Evolutionary conservation across 768 basidiomycete genomes (phyloP).

Genomic region (Boletus barrowsii): DNA sequence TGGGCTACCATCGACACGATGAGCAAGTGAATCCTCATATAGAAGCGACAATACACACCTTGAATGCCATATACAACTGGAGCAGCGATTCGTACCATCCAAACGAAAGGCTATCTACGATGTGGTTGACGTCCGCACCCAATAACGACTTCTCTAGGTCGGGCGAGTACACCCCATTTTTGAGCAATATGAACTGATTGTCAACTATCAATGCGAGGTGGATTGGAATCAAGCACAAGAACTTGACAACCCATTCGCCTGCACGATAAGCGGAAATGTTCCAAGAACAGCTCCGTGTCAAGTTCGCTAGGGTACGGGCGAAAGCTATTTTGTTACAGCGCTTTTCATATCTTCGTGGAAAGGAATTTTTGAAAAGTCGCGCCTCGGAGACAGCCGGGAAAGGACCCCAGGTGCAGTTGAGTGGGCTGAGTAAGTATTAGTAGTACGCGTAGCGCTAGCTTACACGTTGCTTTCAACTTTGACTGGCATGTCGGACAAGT

Average conservation of each 20-base stretch:
- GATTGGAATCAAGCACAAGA: slow-evolving; percentile 62
- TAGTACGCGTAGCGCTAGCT: too few species aligned
- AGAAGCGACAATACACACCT: slow-evolving; percentile 30
- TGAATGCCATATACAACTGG: slow-evolving; percentile 57
- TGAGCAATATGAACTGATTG: slow-evolving; percentile 59
- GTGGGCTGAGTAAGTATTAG: not conserved
- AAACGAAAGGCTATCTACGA: slow-evolving; percentile 53
- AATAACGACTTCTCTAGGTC: slow-evolving; percentile 51
- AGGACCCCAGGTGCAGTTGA: not conserved
- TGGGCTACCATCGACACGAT: too few species aligned
- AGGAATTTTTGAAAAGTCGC: not conserved
- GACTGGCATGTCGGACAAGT: too few species aligned
- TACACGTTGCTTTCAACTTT: too few species aligned
- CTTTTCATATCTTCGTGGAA: too few species aligned
- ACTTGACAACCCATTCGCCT: slow-evolving; percentile 62
- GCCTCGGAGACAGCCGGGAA: not conserved
- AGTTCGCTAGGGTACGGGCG: too few species aligned
- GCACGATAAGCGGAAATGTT: slow-evolving; percentile 39
- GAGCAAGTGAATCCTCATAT: not conserved
- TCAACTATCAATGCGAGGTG: slow-evolving; percentile 59
- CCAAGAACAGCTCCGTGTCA: slow-evolving; percentile 15
- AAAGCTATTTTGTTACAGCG: too few species aligned
- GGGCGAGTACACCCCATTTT: slow-evolving; percentile 52
- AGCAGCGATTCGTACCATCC: slow-evolving; percentile 68
- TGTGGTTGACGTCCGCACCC: slow-evolving; percentile 56